Evolutionary conservation across 768 basidiomycete genomes (phyloP), one percentile per base, ranked within the genome.

Genomic region (Leccinum uliginosum): DNA sequence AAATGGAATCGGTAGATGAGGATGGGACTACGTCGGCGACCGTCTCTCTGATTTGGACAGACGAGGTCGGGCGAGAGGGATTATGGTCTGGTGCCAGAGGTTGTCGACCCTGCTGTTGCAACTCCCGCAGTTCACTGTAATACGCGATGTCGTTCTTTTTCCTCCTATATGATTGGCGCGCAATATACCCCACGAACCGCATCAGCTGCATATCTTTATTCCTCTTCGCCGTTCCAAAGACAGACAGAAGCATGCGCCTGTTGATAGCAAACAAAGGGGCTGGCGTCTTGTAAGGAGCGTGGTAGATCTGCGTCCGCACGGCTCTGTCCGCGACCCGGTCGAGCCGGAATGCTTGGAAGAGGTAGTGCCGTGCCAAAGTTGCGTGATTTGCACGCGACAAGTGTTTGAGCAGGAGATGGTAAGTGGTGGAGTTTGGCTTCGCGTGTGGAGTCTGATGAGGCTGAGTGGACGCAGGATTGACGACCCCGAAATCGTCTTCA

Each of bases 381-480:
- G 75, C 66, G 63, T 88, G 76, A 15, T 77, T 71, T 11, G 73
- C 71, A 51, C 64, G 71, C 50, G 81, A 78, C 17, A 88, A 54
- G 64, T 87, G 76, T 60, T 82, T 81, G 10, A 91, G 72, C 51
- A 91, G 77, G 54, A 80, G 75, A 55, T 75, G 75, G 70, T 83
- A 89, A 14, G 86, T 84, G 1, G 82, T 84, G 19, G 86, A 83
- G 62, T 89, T 90, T 26, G 87, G 85, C 10, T 59, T 50, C 8
- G 83, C 84, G 58, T 76, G 71, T 4, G 76, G 76, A 44, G 77
- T 74, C 24, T 43, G 65, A 47, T 73, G 65, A 32, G 70, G 72
- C 34, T 63, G 59, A 11, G 72, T 73, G 7, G 63, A 66, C 47
- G 79, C 70, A 27, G 76, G 62, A 51, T 79, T 76, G 29, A 69